Evolutionary conservation across 495 filamentous ascomycete genomes (phyloP).

Genomic region (Rostrohypoxylon terebratum): DNA sequence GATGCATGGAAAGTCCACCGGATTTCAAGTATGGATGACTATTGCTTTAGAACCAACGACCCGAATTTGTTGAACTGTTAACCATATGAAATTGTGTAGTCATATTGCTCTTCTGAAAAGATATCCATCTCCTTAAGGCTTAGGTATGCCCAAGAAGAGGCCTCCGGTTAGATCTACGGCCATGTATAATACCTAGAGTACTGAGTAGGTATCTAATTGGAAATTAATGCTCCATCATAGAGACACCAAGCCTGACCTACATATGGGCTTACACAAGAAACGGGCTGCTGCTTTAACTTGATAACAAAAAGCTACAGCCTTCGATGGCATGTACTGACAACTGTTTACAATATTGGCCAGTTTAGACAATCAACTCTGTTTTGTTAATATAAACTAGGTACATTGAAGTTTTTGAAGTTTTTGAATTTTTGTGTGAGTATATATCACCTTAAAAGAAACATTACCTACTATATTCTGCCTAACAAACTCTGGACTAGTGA

Average conservation of each 20-base stretch:
- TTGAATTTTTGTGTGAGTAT: too few relatives aligned
- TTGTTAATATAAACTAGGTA: background rate
- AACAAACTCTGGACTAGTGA: background rate
- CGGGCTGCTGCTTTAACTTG: constrained; percentile 29
- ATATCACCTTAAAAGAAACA: too few relatives aligned
- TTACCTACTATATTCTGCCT: too few relatives aligned
- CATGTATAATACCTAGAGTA: background rate
- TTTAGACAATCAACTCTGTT: background rate
- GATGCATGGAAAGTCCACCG: background rate
- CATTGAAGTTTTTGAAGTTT: too few relatives aligned
- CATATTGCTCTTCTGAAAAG: background rate
- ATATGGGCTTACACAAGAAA: constrained; percentile 15
- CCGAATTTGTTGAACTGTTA: background rate
- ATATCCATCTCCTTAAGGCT: background rate
- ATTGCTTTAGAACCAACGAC: background rate
- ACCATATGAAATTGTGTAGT: background rate
- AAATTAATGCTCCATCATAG: constrained; percentile 2
- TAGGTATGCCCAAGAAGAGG: constrained; percentile 5
- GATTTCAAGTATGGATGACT: background rate
- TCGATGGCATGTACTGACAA: background rate
- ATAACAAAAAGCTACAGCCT: constrained; percentile 3
- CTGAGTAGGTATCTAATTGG: background rate
- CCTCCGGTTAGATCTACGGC: constrained; percentile 15
- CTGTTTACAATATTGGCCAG: background rate
- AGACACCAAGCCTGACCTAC: background rate